Base-by-base conservation (phyloP, 441 rosid genomes). In the Syzygium malaccense region DNA sequence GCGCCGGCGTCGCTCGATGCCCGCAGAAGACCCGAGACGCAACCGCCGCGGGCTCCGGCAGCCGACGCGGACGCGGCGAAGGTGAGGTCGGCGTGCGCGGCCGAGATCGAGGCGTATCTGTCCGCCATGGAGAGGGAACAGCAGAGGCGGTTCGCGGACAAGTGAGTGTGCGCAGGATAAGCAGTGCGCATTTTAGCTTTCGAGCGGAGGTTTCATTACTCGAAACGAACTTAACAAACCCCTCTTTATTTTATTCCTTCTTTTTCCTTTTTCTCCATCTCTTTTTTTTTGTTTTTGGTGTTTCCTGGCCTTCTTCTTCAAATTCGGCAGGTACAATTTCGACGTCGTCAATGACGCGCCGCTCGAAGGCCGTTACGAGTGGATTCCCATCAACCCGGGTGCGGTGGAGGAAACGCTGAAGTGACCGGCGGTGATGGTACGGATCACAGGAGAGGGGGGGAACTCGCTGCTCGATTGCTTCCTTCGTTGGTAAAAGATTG, bases 61-160 rank as follows among this genome's bases (percentile, higher is more conserved):
- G 28, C 83, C 8, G 51, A 7, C 9, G 83, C 9, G 9, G n/a
- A 37, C 51, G n/a, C n/a, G 51, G 83, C 15, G 28, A 23, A 37
- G 83, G 51, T 20, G 83, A 71, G 41, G 51, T 20, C 83, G 51
- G 23, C 51, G 8, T 25, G 83, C 83, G 49, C 83, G 83, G 83
- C 51, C 17, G 83, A 75, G 83, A 41, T 75, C n/a, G 95, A 97
- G 20, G 94, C 94, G 56, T 94, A 95, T 85, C 93, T 97, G 91
- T 85, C 93, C 28, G 92, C 87, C 71, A 93, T 94, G 19, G 99
- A 96, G 94, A 90, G 90, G 88, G 41, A 87, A 68, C 91, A 95
- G 89, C 97, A 93, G 88, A 92, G 93, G 89, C 93, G 94, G 88
- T 97, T 97, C 90, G 85, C 91, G 28, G 95, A 94, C 58, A 75